These are phyloP conservation scores for Marasmius fiardii DNA, from an alignment of 1,284 basidiomycete species.

Conservation along the genomic window DNA sequence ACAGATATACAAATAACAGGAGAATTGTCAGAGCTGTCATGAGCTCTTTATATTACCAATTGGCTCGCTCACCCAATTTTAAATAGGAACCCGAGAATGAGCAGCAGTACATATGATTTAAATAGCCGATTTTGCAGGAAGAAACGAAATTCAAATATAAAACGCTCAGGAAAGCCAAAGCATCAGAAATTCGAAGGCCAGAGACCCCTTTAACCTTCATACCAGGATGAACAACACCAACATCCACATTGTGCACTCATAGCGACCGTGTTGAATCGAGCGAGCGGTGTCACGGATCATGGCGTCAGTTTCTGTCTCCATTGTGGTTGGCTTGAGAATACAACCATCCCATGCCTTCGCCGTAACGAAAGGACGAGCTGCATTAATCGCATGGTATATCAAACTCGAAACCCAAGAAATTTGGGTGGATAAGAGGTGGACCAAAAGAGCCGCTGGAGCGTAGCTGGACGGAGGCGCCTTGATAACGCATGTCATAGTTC, in stretches of 20 bases:
- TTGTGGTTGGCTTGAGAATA: conserved; percentile 19
- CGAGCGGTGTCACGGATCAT: conserved; percentile 18
- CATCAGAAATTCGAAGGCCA: conserved; percentile 34
- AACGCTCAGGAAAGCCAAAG: conserved; percentile 26
- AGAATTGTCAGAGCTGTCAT: too few relatives aligned
- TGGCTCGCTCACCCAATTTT: not conserved
- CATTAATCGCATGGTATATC: conserved; percentile 22
- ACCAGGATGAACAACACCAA: conserved; percentile 47
- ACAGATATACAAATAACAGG: too few relatives aligned
- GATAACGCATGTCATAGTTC: not conserved
- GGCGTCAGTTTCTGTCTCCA: conserved; percentile 22
- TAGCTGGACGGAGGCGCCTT: conserved; percentile 33
- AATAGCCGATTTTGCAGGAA: too few relatives aligned
- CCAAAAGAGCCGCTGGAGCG: conserved; percentile 23
- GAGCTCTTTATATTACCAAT: too few relatives aligned
- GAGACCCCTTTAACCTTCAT: conserved; percentile 34
- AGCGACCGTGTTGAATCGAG: conserved; percentile 22
- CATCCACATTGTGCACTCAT: conserved; percentile 22
- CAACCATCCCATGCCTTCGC: conserved; percentile 21
- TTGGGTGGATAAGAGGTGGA: conserved; percentile 24
- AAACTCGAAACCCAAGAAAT: conserved; percentile 21
- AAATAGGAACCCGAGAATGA: not conserved
- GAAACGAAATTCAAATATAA: not conserved
- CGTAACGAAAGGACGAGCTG: conserved; percentile 18
- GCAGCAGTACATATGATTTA: too few relatives aligned